phyloP scores from a whole-genome alignment of 1,284 basidiomycete species.

The Cryptococcus depauperatus region DNA sequence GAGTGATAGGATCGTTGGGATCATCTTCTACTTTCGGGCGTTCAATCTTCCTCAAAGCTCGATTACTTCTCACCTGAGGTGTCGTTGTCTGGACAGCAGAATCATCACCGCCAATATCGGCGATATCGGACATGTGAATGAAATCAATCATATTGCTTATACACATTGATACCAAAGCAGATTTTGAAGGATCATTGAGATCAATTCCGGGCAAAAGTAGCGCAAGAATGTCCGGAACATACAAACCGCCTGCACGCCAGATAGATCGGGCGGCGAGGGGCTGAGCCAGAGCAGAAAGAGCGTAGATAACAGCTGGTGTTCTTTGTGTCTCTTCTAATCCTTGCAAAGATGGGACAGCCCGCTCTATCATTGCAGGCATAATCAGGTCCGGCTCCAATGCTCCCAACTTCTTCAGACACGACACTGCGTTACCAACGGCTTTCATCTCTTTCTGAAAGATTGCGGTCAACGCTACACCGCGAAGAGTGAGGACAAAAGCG shows the following conservation, averaged over 20 bases:
- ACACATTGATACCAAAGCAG: slow-evolving; percentile 46
- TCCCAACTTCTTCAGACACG: slow-evolving; percentile 50
- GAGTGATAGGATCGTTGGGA: slow-evolving; percentile 32
- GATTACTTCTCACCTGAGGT: slow-evolving; percentile 12
- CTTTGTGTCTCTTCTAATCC: slow-evolving; percentile 91
- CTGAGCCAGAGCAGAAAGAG: slow-evolving; percentile 70
- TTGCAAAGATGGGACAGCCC: slow-evolving; percentile 84
- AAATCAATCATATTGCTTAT: slow-evolving; percentile 69
- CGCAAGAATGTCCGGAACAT: slow-evolving; percentile 79
- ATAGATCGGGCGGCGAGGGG: slow-evolving; percentile 69
- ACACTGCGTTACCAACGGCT: slow-evolving; percentile 48
- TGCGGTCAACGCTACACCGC: slow-evolving; percentile 80
- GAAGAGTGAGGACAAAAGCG: slow-evolving; percentile 71
- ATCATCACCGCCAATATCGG: slow-evolving; percentile 26
- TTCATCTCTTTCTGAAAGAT: slow-evolving; percentile 81
- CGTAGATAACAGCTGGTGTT: slow-evolving; percentile 81
- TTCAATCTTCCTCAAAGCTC: slow-evolving; percentile 22
- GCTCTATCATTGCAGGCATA: slow-evolving; percentile 86
- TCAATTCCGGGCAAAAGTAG: slow-evolving; percentile 64
- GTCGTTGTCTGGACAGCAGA: slow-evolving; percentile 1
- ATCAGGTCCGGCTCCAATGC: slow-evolving; percentile 78
- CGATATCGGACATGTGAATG: slow-evolving; percentile 56
- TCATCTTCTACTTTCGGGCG: slow-evolving; percentile 32
- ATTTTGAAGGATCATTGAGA: slow-evolving; percentile 89
- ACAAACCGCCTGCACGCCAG: slow-evolving; percentile 74